Base-by-base conservation (phyloP, 495 filamentous ascomycete species). In the Xylaria intraflava region DNA sequence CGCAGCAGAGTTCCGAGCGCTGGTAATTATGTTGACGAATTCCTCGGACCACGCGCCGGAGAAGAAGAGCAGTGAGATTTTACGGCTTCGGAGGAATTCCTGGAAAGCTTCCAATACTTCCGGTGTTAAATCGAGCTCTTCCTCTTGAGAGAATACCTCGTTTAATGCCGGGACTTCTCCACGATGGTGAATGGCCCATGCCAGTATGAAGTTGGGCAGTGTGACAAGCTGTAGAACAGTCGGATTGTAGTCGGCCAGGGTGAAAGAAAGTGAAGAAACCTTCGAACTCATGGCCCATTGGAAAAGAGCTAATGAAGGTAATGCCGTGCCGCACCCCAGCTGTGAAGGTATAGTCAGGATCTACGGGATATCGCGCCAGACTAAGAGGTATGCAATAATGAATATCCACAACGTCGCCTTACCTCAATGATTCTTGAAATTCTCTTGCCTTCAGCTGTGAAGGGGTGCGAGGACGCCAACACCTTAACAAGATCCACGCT, bases 321-420 rank as follows among this genome's bases (percentile, higher is more conserved):
- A 71, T 4, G 89, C 91, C 39, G 92, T 95, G 49, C 93, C 93
- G 61, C 89, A 90, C 16, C 93, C 93, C 29, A 96, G 81, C 88
- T 95, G 55, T 55, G 49, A 57, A 60, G 11, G 38, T 35, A 60
- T 38, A 62, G 53, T 60, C 56, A 59, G 59, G 56, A 54, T 41
- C 38, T 47, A 59, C 69, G 53, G 65, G 62, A 44, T 33, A 48
- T 55, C 45, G 35, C 44, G 23, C 14, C 33, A 26, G 19, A 35
- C 35, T 36, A n/a, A n/a, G n/a, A n/a, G n/a, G n/a, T n/a, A 55
- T 31, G 24, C 10, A 47, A 41, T 20, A 27, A 54, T 35, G 27
- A 39, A 24, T 48, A 48, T 30, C 38, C 44, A 39, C 38, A 43
- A 36, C 12, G 44, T 31, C 38, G 55, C 43, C 78, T 56, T 72